phyloP scores from a whole-genome alignment of 1,284 basidiomycete genomes.

The Trametes pubescens region DNA sequence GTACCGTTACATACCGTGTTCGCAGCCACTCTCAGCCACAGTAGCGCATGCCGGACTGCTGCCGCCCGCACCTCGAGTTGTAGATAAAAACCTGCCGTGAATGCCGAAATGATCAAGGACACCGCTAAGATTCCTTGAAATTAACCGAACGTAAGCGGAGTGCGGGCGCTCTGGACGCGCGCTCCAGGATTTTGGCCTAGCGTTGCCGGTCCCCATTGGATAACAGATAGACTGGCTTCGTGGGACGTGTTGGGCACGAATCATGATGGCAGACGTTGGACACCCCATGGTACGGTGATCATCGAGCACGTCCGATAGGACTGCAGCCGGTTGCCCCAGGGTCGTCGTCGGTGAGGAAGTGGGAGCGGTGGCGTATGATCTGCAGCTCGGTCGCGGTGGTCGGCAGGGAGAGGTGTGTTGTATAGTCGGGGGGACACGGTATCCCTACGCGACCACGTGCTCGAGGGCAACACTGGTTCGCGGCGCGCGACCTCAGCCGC shows the following conservation, averaged over 20 bases:
- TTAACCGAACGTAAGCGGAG: too few relatives aligned
- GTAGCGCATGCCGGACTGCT: too few relatives aligned
- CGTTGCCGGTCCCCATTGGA: too few relatives aligned
- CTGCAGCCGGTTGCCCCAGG: constrained; percentile 13
- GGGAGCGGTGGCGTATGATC: not conserved
- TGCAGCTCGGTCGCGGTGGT: not conserved
- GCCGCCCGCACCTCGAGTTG: too few relatives aligned
- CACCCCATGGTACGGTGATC: constrained; percentile 18
- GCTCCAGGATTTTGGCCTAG: too few relatives aligned
- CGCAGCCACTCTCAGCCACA: too few relatives aligned
- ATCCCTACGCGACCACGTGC: constrained; percentile 17
- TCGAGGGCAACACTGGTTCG: constrained; percentile 16
- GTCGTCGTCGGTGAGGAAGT: not conserved
- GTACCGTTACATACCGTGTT: too few relatives aligned
- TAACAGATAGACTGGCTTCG: not conserved
- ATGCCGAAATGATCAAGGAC: too few relatives aligned
- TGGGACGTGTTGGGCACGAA: not conserved
- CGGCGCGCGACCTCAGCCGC: not conserved
- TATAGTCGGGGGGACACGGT: not conserved
- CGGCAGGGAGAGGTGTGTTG: not conserved
- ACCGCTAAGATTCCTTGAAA: too few relatives aligned
- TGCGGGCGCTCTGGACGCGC: too few relatives aligned
- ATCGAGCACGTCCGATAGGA: constrained; percentile 9
- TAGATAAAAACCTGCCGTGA: too few relatives aligned
- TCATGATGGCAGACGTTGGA: constrained; percentile 8